Percentiles rank a stretch among this genome's conserved stretches.
Evolutionary conservation across 306 rosid genomes (phyloP).

Genomic region (Corylus avellana): DNA sequence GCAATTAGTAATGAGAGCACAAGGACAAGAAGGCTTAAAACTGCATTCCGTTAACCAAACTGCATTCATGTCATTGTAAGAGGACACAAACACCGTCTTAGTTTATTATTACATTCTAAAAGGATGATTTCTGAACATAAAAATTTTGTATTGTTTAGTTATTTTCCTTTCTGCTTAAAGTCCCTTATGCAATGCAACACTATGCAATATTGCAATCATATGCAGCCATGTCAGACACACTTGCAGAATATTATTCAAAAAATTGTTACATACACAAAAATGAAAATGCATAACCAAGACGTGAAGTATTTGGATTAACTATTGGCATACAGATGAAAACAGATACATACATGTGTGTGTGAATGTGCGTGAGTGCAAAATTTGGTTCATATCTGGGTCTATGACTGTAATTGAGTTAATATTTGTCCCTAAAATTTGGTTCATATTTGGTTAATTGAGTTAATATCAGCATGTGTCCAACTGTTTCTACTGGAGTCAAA

Average conservation of each 20-base stretch:
- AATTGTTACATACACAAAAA: not conserved
- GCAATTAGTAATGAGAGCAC: constrained; percentile 15
- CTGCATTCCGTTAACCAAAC: constrained; percentile 17
- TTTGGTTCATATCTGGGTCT: not conserved
- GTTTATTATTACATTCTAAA: not conserved
- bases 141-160: not conserved
- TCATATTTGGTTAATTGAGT: not conserved
- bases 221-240: not conserved
- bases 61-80: constrained; percentile 1
- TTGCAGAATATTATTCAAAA: not conserved
- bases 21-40: not conserved
- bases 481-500: not conserved
- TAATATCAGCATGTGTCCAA: not conserved
- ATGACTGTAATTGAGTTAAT: not conserved
- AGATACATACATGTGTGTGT: not conserved
- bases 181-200: constrained; percentile 9
- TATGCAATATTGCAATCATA: constrained; percentile 16
- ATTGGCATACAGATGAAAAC: not conserved
- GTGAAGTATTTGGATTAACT: not conserved
- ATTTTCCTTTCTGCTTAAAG: constrained; percentile 11
- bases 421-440: not conserved
- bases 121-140: not conserved
- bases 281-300: not conserved
- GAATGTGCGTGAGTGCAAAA: not conserved
- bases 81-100: not conserved